Evolutionary conservation across 225 moss, liverwort and hornwort species (phyloP).

Genomic region (Physcomitrium patens): DNA sequence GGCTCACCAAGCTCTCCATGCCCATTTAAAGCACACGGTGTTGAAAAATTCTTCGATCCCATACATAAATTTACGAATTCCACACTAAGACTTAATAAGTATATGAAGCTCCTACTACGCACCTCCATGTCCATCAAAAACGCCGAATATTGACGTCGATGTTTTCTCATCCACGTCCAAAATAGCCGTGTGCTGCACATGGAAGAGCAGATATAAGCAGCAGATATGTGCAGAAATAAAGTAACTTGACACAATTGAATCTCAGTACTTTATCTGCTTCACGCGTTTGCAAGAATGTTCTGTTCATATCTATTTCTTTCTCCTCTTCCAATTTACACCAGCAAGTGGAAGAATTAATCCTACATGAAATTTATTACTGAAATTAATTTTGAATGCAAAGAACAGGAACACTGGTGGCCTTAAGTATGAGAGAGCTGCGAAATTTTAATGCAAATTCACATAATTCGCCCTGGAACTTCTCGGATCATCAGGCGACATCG

Average conservation of each 20-base stretch:
- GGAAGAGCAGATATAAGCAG: constrained; percentile 16
- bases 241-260: neutral
- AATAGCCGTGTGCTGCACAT: constrained; percentile 61
- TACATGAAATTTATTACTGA: neutral
- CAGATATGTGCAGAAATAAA: constrained; percentile 7
- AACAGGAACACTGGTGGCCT: neutral
- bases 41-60: neutral
- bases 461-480: neutral
- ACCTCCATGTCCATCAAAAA: constrained; percentile 73
- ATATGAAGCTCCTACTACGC: constrained; percentile 22
- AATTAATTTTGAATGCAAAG: constrained; percentile 6
- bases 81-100: constrained; percentile 20
- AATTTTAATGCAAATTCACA: constrained; percentile 18
- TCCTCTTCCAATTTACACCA: too few species aligned
- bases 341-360: neutral
- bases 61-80: neutral
- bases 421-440: neutral
- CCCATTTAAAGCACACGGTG: constrained; percentile 4
- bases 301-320: neutral
- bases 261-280: neutral
- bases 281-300: neutral
- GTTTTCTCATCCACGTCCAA: constrained; percentile 63
- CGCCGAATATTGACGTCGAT: constrained; percentile 64
- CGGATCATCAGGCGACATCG: constrained; percentile 21
- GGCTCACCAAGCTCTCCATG: constrained; percentile 4